Conservation (phyloP, 2,329 filamentous ascomycete genomes). For the Exophiala dermatitidis region DNA sequence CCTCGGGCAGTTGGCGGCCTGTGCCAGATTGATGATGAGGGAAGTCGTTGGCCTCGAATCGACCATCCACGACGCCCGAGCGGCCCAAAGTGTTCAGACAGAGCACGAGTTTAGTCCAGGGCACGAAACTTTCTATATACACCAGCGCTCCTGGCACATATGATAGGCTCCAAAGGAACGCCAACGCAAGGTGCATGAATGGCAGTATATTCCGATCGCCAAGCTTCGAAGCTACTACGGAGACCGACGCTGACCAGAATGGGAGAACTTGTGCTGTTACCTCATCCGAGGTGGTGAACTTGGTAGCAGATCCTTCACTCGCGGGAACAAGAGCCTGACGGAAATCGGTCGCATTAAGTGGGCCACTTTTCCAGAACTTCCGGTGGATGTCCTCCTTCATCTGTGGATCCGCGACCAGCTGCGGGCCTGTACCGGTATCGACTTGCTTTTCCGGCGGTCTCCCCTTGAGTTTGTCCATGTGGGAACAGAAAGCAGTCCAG, state of each 20-base stretch:
- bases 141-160: conserved; percentile 34
- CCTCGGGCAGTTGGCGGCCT: conserved; percentile 49
- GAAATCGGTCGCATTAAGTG: conserved; percentile 3
- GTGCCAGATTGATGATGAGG: conserved; percentile 36
- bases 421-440: background rate
- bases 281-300: conserved; percentile 24
- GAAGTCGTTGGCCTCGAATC: conserved; percentile 37
- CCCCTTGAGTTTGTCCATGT: conserved; percentile 12
- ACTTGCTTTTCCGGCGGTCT: conserved; percentile 4
- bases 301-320: conserved; percentile 21
- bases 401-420: conserved; percentile 8
- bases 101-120: conserved; percentile 45
- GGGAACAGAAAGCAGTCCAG: conserved; percentile 29
- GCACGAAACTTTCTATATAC: conserved; percentile 39
- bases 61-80: conserved; percentile 32
- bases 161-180: conserved; percentile 45
- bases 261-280: conserved; percentile 34
- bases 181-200: conserved; percentile 49
- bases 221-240: conserved; percentile 40
- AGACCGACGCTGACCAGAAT: conserved; percentile 39
- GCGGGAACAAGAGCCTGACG: conserved; percentile 8
- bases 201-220: conserved; percentile 48
- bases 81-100: conserved; percentile 50
- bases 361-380: conserved; percentile 23
- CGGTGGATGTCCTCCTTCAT: conserved; percentile 16